phyloP scores from a whole-genome alignment of 768 basidiomycete genomes.

The Tylopilus vinaceipallidus region DNA sequence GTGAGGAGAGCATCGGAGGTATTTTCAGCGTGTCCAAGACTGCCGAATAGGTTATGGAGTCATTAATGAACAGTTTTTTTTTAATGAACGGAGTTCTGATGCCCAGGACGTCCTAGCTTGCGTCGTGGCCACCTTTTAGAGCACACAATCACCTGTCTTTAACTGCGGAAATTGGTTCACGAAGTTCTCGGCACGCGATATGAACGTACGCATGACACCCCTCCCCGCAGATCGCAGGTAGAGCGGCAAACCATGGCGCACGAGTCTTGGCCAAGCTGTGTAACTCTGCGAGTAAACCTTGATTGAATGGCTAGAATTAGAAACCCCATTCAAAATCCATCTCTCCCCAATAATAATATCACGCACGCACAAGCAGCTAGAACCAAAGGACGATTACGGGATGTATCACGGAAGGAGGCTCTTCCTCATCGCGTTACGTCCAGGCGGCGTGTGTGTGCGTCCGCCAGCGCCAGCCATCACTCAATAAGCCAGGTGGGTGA shows the following conservation, averaged over 20 bases:
- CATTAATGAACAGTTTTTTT: constrained; percentile 26
- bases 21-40: constrained; percentile 58
- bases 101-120: constrained; percentile 1
- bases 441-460: constrained; percentile 8
- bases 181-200: constrained; percentile 14
- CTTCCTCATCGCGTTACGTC: constrained; percentile 16
- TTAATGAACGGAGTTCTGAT: constrained; percentile 28
- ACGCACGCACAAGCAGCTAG: constrained; percentile 7
- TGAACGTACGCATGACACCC: constrained; percentile 6
- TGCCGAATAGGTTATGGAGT: constrained; percentile 27
- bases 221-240: constrained; percentile 13
- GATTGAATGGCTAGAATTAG: constrained; percentile 19
- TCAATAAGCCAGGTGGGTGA: constrained; percentile 4
- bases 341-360: constrained; percentile 1
- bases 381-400: constrained; percentile 14
- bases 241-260: constrained; percentile 11
- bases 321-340: constrained; percentile 10
- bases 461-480: background rate
- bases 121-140: constrained; percentile 2
- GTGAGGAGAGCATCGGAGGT: constrained; percentile 41
- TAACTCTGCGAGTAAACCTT: constrained; percentile 19
- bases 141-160: no score
- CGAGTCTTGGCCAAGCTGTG: constrained; percentile 13
- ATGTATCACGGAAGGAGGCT: constrained; percentile 6
- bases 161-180: constrained; percentile 25